Conservation (phyloP, 306 rosid species). For the Chamaecrista fasciculata region DNA sequence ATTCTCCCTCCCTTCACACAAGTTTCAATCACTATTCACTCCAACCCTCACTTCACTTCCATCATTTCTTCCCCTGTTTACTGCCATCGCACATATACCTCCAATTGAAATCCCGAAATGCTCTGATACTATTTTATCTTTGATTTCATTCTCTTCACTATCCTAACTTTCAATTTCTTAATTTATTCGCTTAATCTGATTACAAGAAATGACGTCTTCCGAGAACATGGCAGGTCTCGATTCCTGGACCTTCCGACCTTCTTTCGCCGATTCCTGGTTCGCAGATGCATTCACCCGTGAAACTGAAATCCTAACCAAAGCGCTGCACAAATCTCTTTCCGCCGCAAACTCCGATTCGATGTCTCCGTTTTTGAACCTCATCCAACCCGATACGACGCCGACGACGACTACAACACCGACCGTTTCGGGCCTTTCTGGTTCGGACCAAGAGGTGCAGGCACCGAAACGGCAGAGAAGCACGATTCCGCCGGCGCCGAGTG, state of each 20-base stretch:
- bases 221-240: conserved; percentile 56
- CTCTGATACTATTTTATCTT: neutral
- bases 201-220: conserved; percentile 51
- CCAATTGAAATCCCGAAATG: neutral
- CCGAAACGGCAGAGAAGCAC: neutral
- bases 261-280: conserved; percentile 54
- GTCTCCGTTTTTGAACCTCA: conserved; percentile 24
- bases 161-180: no score
- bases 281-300: conserved; percentile 54
- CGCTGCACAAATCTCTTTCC: conserved; percentile 60
- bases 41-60: neutral
- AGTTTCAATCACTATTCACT: neutral
- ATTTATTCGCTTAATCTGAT: neutral
- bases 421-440: conserved; percentile 56
- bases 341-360: neutral
- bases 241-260: conserved; percentile 43
- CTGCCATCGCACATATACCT: neutral
- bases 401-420: conserved; percentile 45
- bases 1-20: neutral
- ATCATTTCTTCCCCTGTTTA: neutral
- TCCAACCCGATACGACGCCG: conserved; percentile 35
- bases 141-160: neutral
- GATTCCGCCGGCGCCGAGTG: conserved; percentile 16
- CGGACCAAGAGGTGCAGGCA: conserved; percentile 66
- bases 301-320: conserved; percentile 51